Percentiles rank a stretch among this genome's conserved stretches.
These are phyloP conservation scores for Pyrenophora tritici-repentis DNA, from an alignment of 2,329 filamentous ascomycete genomes.

Conservation along the genomic window DNA sequence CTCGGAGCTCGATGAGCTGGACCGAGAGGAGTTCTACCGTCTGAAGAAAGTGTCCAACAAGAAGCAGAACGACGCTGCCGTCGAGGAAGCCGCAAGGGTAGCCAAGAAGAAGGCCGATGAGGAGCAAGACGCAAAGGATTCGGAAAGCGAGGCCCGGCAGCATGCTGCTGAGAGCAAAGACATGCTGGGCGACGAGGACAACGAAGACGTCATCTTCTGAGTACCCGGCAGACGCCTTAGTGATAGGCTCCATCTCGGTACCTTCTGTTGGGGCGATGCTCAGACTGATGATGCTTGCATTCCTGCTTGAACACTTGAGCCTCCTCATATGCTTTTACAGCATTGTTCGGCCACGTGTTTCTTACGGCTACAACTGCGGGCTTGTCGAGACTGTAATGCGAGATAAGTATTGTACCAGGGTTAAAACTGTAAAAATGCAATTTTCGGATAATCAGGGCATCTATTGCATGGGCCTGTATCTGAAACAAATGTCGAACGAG, in stretches of 20 bases:
- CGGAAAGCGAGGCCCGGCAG: slow-evolving; percentile 12
- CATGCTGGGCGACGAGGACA: slow-evolving; percentile 74
- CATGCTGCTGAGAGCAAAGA: slow-evolving; percentile 60
- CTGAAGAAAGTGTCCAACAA: slow-evolving; percentile 89
- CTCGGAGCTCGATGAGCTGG: slow-evolving; percentile 94
- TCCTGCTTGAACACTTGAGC: slow-evolving; percentile 5
- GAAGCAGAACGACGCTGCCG: slow-evolving; percentile 60
- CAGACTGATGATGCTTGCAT: background rate
- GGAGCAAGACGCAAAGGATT: slow-evolving; percentile 43
- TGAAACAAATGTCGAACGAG: slow-evolving; percentile 16
- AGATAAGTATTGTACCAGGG: slow-evolving; percentile 17
- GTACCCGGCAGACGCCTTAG: background rate
- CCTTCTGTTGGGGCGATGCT: background rate
- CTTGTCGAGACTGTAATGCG: background rate
- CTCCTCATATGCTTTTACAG: background rate
- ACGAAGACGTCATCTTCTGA: slow-evolving; percentile 85
- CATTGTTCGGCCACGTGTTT: background rate
- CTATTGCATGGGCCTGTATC: slow-evolving; percentile 12
- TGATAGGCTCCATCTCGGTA: slow-evolving; percentile 1
- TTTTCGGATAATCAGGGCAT: slow-evolving; percentile 14
- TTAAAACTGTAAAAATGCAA: slow-evolving; percentile 7
- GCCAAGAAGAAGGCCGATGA: slow-evolving; percentile 50
- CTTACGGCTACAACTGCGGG: background rate
- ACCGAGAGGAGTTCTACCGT: slow-evolving; percentile 96
- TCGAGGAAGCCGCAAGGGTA: slow-evolving; percentile 40